Evolutionary conservation across 2,329 filamentous ascomycete genomes (phyloP).

Genomic region (Fusarium begoniae): DNA sequence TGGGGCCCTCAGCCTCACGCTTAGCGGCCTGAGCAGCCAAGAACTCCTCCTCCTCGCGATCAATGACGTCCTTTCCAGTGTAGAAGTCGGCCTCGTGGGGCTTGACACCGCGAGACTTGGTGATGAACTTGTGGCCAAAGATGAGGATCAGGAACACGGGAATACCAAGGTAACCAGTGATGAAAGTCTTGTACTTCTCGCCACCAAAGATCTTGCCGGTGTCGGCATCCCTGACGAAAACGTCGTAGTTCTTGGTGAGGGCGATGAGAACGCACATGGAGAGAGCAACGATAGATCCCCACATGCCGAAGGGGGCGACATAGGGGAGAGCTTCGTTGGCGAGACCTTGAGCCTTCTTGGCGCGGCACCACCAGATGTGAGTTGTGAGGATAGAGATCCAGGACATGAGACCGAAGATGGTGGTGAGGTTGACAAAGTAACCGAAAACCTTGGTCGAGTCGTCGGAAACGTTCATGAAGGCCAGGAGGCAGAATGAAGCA

Average conservation of each 20-base stretch:
- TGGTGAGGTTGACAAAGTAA: slow-evolving; percentile 75
- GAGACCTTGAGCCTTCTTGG: slow-evolving; percentile 68
- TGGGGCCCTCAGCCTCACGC: slow-evolving; percentile 35
- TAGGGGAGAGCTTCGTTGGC: slow-evolving; percentile 67
- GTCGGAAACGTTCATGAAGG: slow-evolving; percentile 71
- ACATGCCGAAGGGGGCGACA: slow-evolving; percentile 75
- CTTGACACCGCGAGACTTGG: slow-evolving; percentile 63
- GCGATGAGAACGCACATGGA: slow-evolving; percentile 77
- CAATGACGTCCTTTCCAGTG: slow-evolving; percentile 77
- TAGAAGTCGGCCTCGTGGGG: slow-evolving; percentile 73
- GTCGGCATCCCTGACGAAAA: slow-evolving; percentile 64
- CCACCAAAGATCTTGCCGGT: slow-evolving; percentile 48
- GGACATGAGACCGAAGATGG: slow-evolving; percentile 72
- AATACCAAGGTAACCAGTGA: slow-evolving; percentile 81
- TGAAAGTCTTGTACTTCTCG: slow-evolving; percentile 79
- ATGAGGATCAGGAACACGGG: slow-evolving; percentile 77
- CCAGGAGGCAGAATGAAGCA: slow-evolving; percentile 70
- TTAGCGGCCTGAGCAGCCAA: slow-evolving; percentile 54
- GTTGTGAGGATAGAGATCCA: slow-evolving; percentile 75
- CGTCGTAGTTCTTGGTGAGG: slow-evolving; percentile 83
- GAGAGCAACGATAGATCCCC: slow-evolving; percentile 74
- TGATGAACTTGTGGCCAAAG: slow-evolving; percentile 71
- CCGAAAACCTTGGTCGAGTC: slow-evolving; percentile 66
- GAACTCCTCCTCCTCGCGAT: slow-evolving; percentile 77
- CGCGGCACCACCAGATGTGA: slow-evolving; percentile 73